Conservation (phyloP, 371 early-diverging fungal species). For the Mortierella sp. region DNA sequence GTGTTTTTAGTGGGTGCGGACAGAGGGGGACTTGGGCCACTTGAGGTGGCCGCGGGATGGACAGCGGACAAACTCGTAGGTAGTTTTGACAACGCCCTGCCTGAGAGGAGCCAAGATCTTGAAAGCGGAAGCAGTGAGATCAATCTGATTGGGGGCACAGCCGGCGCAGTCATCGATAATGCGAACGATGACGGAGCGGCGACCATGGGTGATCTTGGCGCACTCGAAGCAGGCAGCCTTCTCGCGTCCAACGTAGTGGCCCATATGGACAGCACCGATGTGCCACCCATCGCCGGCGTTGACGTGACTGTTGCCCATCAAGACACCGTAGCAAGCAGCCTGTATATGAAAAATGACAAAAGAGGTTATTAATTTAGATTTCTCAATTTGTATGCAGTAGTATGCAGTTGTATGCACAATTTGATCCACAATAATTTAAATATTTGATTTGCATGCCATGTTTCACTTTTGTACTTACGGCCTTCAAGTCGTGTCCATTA, state of each 20-base stretch:
- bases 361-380: neutral
- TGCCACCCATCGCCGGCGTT: conserved; percentile 47
- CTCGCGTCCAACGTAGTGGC: conserved; percentile 19
- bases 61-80: conserved; percentile 33
- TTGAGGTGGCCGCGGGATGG: conserved; percentile 26
- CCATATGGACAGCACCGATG: conserved; percentile 51
- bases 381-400: neutral
- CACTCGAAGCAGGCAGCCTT: conserved; percentile 52
- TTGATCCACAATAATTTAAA: neutral
- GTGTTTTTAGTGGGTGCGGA: conserved; percentile 13
- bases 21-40: conserved; percentile 49
- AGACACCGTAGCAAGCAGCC: conserved; percentile 50
- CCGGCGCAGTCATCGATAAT: conserved; percentile 50
- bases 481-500: conserved; percentile 42
- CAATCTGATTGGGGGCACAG: conserved; percentile 49
- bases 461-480: conserved; percentile 22
- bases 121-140: conserved; percentile 53
- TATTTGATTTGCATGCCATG: neutral
- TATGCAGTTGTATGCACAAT: neutral
- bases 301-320: conserved; percentile 43
- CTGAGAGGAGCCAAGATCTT: conserved; percentile 42
- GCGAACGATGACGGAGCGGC: conserved; percentile 36
- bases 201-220: conserved; percentile 32
- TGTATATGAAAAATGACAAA: neutral
- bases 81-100: conserved; percentile 39